phyloP scores from a whole-genome alignment of 2,329 filamentous ascomycete species.

The Phialemonium atrogriseum region DNA sequence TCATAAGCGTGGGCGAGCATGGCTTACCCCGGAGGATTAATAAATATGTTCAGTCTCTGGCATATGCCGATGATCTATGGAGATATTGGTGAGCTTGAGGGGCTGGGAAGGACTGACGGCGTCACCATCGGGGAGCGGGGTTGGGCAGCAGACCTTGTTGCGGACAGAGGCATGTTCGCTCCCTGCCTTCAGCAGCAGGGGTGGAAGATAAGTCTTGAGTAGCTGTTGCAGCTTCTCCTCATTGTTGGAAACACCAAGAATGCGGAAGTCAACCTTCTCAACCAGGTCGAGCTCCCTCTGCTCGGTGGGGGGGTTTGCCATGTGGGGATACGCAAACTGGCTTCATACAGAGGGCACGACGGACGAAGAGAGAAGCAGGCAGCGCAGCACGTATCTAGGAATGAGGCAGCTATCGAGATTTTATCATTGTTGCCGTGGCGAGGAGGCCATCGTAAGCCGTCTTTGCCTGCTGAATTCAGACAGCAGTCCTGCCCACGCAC shows the following conservation, averaged over 20 bases:
- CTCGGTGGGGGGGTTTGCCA: conserved; percentile 36
- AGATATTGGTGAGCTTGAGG: neutral
- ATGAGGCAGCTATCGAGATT: too few relatives aligned
- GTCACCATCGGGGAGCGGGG: conserved; percentile 2
- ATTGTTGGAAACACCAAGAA: conserved; percentile 68
- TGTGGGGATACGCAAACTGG: too few relatives aligned
- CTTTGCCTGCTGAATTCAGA: too few relatives aligned
- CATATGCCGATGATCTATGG: conserved; percentile 43
- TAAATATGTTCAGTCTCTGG: conserved; percentile 44
- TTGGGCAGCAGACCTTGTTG: conserved; percentile 57
- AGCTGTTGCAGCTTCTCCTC: conserved; percentile 75
- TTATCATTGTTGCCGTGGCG: too few relatives aligned
- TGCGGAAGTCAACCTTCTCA: conserved; percentile 77
- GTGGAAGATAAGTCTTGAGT: conserved; percentile 69
- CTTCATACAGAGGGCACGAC: too few relatives aligned
- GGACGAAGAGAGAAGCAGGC: too few relatives aligned
- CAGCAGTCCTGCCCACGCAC: too few relatives aligned
- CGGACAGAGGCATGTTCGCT: conserved; percentile 76
- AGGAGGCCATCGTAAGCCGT: too few relatives aligned
- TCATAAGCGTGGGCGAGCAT: conserved; percentile 4
- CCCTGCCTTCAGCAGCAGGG: conserved; percentile 76
- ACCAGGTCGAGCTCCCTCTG: conserved; percentile 74
- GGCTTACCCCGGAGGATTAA: conserved; percentile 41
- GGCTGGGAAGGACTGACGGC: neutral
- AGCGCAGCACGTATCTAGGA: too few relatives aligned